Evolutionary conservation across 345 rosid species (phyloP).

Genomic region (Atalantia buxifolia): DNA sequence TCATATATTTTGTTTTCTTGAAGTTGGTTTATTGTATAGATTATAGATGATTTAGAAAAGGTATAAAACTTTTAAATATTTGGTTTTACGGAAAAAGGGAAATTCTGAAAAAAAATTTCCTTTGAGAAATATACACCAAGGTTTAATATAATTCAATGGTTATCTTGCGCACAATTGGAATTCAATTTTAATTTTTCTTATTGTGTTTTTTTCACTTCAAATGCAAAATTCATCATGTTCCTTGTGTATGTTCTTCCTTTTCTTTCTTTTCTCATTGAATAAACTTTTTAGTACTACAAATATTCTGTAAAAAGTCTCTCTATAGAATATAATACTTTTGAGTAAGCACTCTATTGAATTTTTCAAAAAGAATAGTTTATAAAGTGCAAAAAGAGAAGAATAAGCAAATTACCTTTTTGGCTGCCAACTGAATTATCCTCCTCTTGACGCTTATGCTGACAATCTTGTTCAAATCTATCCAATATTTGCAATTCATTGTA

Average conservation of each 20-base stretch:
- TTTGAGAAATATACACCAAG: too few species aligned
- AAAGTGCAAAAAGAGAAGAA: not conserved
- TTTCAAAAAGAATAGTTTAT: too few species aligned
- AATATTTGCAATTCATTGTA: constrained; percentile 75
- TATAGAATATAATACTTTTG: not conserved
- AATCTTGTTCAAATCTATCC: constrained; percentile 84
- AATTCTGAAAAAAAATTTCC: not conserved
- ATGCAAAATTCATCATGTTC: not conserved
- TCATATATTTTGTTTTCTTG: too few species aligned
- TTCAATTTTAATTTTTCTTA: too few species aligned
- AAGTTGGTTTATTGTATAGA: too few species aligned
- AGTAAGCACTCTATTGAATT: not conserved
- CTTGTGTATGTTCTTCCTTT: not conserved
- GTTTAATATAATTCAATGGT: not conserved
- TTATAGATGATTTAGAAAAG: too few species aligned
- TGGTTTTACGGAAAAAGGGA: too few species aligned
- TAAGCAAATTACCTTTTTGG: constrained; percentile 44
- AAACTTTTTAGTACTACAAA: not conserved
- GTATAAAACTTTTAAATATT: too few species aligned
- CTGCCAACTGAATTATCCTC: constrained; percentile 48
- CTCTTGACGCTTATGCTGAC: constrained; percentile 64
- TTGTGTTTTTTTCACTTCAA: too few species aligned
- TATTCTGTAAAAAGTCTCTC: not conserved
- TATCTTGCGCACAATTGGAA: not conserved
- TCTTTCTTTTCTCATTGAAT: too few species aligned